phyloP scores from a whole-genome alignment of 257 asterid genomes.

The Fraxinus pennsylvanica region DNA sequence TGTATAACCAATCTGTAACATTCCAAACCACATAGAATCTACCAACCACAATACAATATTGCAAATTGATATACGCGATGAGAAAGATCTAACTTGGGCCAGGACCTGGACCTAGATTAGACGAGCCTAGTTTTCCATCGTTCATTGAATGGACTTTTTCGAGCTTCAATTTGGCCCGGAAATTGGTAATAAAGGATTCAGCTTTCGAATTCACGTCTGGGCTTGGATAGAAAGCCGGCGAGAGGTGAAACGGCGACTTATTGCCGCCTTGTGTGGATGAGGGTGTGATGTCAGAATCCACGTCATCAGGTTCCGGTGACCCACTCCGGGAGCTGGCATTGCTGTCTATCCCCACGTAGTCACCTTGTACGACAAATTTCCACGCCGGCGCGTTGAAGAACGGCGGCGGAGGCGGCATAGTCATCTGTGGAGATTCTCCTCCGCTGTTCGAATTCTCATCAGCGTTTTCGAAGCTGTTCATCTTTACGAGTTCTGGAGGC shows the following conservation, averaged over 20 bases:
- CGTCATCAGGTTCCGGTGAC: conserved; percentile 70
- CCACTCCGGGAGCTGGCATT: conserved; percentile 62
- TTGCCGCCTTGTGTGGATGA: conserved; percentile 39
- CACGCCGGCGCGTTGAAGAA: conserved; percentile 62
- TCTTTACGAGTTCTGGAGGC: conserved; percentile 34
- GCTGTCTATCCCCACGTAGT: conserved; percentile 75
- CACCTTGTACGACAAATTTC: conserved; percentile 84
- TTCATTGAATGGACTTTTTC: conserved; percentile 42
- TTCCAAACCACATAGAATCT: background rate
- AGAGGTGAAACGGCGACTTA: conserved; percentile 39
- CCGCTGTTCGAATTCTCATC: conserved; percentile 60
- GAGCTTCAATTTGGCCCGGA: conserved; percentile 49
- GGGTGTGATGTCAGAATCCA: conserved; percentile 64
- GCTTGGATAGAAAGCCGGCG: conserved; percentile 73
- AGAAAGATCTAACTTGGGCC: conserved; percentile 22
- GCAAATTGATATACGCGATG: background rate
- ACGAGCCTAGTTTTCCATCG: conserved; percentile 36
- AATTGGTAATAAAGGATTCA: conserved; percentile 71
- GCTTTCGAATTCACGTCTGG: conserved; percentile 90
- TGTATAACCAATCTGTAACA: background rate
- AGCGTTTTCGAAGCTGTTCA: conserved; percentile 36
- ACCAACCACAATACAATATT: background rate
- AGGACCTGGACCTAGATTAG: conserved; percentile 44
- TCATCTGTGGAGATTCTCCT: conserved; percentile 58
- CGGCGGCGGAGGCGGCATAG: conserved; percentile 79